Conservation (phyloP, 2,329 filamentous ascomycete species). For the Xylariaceae sp. region DNA sequence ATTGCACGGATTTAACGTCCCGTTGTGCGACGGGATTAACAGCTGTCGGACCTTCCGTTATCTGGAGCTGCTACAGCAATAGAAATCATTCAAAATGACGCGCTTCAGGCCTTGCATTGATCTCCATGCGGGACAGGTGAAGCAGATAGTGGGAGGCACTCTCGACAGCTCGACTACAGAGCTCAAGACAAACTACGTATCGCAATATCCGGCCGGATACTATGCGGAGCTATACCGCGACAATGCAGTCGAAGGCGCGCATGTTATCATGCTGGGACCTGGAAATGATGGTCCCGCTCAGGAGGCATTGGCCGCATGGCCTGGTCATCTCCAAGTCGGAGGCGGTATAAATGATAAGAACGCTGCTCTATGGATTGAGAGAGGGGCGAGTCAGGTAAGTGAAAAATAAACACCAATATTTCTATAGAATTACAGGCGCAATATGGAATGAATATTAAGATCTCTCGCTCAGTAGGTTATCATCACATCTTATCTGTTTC, state of each 20-base stretch:
- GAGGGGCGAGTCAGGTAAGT: constrained; percentile 79
- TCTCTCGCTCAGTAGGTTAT: constrained; percentile 64
- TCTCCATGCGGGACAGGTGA: constrained; percentile 93
- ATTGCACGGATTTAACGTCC: not conserved
- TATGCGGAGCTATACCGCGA: constrained; percentile 79
- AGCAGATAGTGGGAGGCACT: constrained; percentile 96
- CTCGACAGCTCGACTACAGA: constrained; percentile 61
- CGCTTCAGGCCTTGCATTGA: constrained; percentile 95
- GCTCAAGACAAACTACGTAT: constrained; percentile 90
- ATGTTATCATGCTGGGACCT: constrained; percentile 94
- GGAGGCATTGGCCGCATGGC: constrained; percentile 75
- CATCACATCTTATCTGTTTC: constrained; percentile 93
- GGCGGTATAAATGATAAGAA: constrained; percentile 89
- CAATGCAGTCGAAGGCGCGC: constrained; percentile 68
- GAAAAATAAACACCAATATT: not conserved
- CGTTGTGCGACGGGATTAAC: not conserved
- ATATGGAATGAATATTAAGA: not conserved
- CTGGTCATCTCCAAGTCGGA: constrained; percentile 75
- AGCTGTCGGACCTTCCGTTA: not conserved
- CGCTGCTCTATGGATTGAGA: constrained; percentile 77
- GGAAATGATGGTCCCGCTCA: constrained; percentile 76
- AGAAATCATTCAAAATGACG: constrained; percentile 60
- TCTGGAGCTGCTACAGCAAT: not conserved
- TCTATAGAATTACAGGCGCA: not conserved
- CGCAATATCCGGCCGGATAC: constrained; percentile 71